A percentile compares a stretch with the other conserved stretches of the same genome.
Evolutionary conservation across 495 filamentous ascomycete genomes (phyloP).

Genomic region (Penicillium argentinense): DNA sequence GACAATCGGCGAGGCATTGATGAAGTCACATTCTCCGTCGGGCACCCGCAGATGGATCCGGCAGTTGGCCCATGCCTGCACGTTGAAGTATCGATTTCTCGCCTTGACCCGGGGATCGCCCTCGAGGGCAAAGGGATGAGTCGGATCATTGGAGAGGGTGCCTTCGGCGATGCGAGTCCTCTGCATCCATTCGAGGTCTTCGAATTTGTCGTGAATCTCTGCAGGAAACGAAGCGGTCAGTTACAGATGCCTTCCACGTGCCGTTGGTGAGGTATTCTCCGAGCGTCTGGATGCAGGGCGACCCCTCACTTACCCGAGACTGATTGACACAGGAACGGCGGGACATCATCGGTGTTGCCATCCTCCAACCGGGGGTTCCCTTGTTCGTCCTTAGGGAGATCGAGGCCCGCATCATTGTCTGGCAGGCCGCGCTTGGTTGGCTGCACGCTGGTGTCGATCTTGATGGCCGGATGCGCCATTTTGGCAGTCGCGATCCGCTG

Average conservation of each 20-base stretch:
- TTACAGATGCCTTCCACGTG: slow-evolving; percentile 20
- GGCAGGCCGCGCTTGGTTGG: slow-evolving; percentile 43
- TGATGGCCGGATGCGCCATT: slow-evolving; percentile 49
- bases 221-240: slow-evolving; percentile 19
- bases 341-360: slow-evolving; percentile 38
- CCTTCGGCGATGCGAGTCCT: slow-evolving; percentile 38
- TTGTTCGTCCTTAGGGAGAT: slow-evolving; percentile 30
- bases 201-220: slow-evolving; percentile 50
- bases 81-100: slow-evolving; percentile 81
- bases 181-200: slow-evolving; percentile 51
- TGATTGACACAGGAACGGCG: slow-evolving; percentile 45
- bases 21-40: slow-evolving; percentile 80
- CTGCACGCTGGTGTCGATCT: slow-evolving; percentile 46
- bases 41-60: slow-evolving; percentile 83
- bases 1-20: slow-evolving; percentile 90
- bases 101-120: slow-evolving; percentile 46
- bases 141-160: slow-evolving; percentile 35
- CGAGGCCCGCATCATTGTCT: slow-evolving; percentile 36
- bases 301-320: slow-evolving; percentile 36
- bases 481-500: slow-evolving; percentile 45
- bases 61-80: slow-evolving; percentile 82
- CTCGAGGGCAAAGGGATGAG: slow-evolving; percentile 53
- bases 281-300: slow-evolving; percentile 18
- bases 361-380: slow-evolving; percentile 34
- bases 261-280: slow-evolving; percentile 18